Percentiles rank a stretch among this genome's conserved stretches.
These are phyloP conservation scores for Carallia brachiata DNA, from an alignment of 345 rosid species.

Conservation along the genomic window DNA sequence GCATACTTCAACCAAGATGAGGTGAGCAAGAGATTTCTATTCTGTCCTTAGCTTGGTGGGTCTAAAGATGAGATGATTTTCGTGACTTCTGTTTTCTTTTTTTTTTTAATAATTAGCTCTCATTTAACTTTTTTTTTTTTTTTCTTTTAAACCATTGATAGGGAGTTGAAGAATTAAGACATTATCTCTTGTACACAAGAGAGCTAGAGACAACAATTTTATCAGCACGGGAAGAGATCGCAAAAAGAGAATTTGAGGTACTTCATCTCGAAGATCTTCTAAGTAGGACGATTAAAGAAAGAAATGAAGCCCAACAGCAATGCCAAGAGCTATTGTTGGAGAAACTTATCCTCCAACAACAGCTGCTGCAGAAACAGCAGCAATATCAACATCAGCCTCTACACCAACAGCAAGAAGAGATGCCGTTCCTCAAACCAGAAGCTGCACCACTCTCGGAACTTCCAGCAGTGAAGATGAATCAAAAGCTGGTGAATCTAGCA, in stretches of 20 bases:
- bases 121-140: neutral
- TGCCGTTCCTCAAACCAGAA: constrained; percentile 14
- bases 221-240: constrained; percentile 52
- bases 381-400: constrained; percentile 13
- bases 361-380: constrained; percentile 15
- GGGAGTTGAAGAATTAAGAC: constrained; percentile 51
- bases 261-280: constrained; percentile 41
- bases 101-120: neutral
- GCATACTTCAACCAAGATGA: constrained; percentile 35
- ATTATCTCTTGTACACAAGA: constrained; percentile 37
- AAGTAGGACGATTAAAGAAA: constrained; percentile 36
- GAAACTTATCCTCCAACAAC: constrained; percentile 30
- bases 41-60: neutral
- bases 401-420: constrained; percentile 15
- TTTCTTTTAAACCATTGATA: constrained; percentile 10
- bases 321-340: constrained; percentile 38
- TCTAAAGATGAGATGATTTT: neutral
- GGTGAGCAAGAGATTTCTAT: constrained; percentile 20
- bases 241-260: constrained; percentile 41
- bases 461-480: constrained; percentile 41
- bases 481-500: constrained; percentile 18
- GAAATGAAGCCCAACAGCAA: constrained; percentile 39
- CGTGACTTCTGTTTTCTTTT: neutral
- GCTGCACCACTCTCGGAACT: constrained; percentile 18
- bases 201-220: constrained; percentile 46